Base-by-base conservation (phyloP, 345 rosid genomes). In the Populus davidiana region DNA sequence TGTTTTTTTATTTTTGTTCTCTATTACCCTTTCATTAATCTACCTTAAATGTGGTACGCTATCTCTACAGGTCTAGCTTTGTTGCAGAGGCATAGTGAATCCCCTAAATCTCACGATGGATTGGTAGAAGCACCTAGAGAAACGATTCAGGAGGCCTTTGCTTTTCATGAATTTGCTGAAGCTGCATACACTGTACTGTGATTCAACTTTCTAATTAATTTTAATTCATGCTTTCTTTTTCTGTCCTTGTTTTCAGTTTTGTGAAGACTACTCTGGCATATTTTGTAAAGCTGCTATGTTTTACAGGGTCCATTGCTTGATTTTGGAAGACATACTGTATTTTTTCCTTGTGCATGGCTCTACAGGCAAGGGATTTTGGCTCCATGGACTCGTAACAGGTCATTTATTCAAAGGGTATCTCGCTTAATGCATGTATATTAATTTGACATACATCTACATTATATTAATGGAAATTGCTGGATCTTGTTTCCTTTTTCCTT, bases 251-350 rank as follows among this genome's bases (percentile, higher is more conserved):
- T 16, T 41, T 12, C n/a, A 23, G n/a, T 27, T 39, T 65, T 38
- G 8, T 29, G 14, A 8, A 39, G 13, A 31, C 71, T 70, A 18
- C 50, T 31, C 27, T 59, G 64, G 47, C 73, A 63, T 65, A 13
- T 61, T 62, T 81, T 41, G 63, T 33, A 29, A 59, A 73, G 29
- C 2, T 81, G 67, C 78, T 75, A 72, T 36, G 35, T 73, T 76
- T 12, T 87, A 82, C 86, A 94, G 98, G 99, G 98, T 8, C 98
- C 97, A 38, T 77, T 95, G 75, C 98, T 93, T 67, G 98, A 95
- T 85, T 79, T 92, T 67, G 99, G 99, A 81, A 91, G 98, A 83
- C 91, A 93, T 66, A 89, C 90, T 74, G 78, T 91, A 21, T 75
- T 86, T n/a, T 95, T 95, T 84, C 89, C 94, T 38, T 95, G 97